Evolutionary conservation across 148 eudicot genomes (phyloP).

Genomic region (Cornus kousa): DNA sequence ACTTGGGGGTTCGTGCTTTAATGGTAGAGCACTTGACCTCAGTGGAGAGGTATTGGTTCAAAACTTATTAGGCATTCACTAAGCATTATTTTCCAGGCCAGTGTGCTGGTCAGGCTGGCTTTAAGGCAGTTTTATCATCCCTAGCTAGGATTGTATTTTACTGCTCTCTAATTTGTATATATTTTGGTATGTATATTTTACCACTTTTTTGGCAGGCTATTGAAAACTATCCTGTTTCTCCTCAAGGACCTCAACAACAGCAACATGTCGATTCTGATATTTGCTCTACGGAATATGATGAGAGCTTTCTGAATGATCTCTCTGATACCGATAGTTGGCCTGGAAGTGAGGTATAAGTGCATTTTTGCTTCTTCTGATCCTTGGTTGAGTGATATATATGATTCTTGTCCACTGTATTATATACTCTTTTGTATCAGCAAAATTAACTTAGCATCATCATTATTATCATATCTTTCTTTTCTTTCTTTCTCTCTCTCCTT

Average conservation of each 20-base stretch:
- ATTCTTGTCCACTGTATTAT: slow-evolving; percentile 1
- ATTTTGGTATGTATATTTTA: not conserved
- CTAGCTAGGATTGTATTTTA: not conserved
- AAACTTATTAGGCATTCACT: no score
- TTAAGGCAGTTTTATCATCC: no score
- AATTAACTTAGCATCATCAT: not conserved
- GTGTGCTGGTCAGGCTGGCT: no score
- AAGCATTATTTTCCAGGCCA: no score
- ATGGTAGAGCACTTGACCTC: no score
- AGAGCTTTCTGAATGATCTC: slow-evolving; percentile 27
- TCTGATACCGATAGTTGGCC: slow-evolving; percentile 42
- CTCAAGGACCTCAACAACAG: slow-evolving; percentile 6
- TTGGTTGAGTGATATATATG: slow-evolving; percentile 2
- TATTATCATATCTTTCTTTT: not conserved
- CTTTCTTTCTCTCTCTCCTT: no score
- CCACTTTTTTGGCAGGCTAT: slow-evolving; percentile 27
- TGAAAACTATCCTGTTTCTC: slow-evolving; percentile 13
- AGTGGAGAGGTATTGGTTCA: no score
- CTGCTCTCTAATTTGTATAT: not conserved
- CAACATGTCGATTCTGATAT: slow-evolving; percentile 31
- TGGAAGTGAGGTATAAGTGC: slow-evolving; percentile 34
- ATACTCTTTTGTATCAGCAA: not conserved
- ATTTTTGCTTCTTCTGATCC: not conserved
- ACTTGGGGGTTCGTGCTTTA: no score
- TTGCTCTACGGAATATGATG: slow-evolving; percentile 40